Evolutionary conservation across 2,329 filamentous ascomycete species (phyloP), one percentile per base, ranked within the genome.

Genomic region (Sphaerulina vaccinii): DNA sequence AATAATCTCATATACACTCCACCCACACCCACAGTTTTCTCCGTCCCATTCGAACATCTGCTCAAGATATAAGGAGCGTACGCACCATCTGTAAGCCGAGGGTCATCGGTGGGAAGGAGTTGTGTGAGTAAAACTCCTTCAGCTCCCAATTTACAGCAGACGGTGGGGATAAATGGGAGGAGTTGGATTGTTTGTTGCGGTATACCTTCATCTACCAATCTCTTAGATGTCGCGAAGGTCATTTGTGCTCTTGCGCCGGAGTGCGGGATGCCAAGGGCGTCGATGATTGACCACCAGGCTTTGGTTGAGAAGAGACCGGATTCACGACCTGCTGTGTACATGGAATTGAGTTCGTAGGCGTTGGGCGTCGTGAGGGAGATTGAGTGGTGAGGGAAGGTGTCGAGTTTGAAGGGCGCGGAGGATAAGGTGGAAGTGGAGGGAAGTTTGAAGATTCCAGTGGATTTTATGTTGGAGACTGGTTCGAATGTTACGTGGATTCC

Each of bases 401-500:
- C 49, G 9, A 67, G 58, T 2, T 21, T 47, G 19, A 62, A 49
- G 7, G 32, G 7, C 13, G 49, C 39, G 16, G 55, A 56, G 27
- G 27, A 32, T 2, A 10, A 32, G 27, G 27, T 32, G 2, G 24
- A 11, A 29, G 24, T 2, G 2, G 27, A 32, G 41, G 49, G 74
- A 51, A 13, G 66, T 58, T 22, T 72, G 71, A 93, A 95, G 5
- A 91, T 75, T 7, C 83, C 79, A 40, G 79, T 75, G 3, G 88
- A 82, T 74, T 97, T 99, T 53, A 82, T 83, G 1, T 81, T 83
- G 1, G 89, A 95, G 5, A 97, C 93, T 1, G 93, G 92, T 70
- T 97, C 93, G 65, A 92, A 95, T 10, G 87, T 87, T 5, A 91
- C 79, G 16, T 76, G 79, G 13, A n/a, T n/a, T n/a, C 81, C 79